Evolutionary conservation across 805 yeast genomes (phyloP), one percentile per base, ranked within the genome.

Genomic region (Starmerella apicola): DNA sequence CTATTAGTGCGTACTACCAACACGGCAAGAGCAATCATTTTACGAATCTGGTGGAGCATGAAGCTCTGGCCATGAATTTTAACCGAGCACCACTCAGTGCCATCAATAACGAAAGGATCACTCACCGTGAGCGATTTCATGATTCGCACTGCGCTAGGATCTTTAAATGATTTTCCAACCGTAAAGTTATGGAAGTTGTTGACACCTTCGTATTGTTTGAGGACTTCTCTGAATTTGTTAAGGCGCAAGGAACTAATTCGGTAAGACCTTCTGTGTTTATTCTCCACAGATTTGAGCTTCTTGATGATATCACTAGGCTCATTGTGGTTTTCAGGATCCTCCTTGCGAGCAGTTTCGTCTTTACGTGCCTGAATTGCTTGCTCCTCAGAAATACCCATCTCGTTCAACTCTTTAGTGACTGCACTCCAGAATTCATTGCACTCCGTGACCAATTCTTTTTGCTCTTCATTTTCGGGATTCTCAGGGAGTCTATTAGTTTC

Each of bases 11-110:
- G 72, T 18, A 88, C 76, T 15, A 81, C 74, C 42, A 88, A 66
- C 0, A 86, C 74, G 1, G 94, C 94, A 93, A 88, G 79, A 18
- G 95, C 88, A 44, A 91, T 83, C 97, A 91, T 91, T 58, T 91
- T 91, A 58, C 98, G 76, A 56, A 91, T 91, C 68, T 88, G 98
- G 63, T 88, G 97, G 48, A 91, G 69, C 97, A 91, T 91, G 61
- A 91, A 91, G 3, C 95, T 83, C 63, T 91, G 98, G 6, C 98
- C 98, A 59, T 91, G 98, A 50, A 91, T 83, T 64, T 88, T 86
- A 54, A 91, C 79, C 2, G 95, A 82, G 2, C 83, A 71, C 98
- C 98, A 91, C 57, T 91, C 97, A 5, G 95, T 85, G 34, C 82
- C 85, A 55, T 86, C 82, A 50, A 88, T 86, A 37, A 84, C 78